Conservation (phyloP, 2,329 filamentous ascomycete genomes). For the Xylariaceae sp. region DNA sequence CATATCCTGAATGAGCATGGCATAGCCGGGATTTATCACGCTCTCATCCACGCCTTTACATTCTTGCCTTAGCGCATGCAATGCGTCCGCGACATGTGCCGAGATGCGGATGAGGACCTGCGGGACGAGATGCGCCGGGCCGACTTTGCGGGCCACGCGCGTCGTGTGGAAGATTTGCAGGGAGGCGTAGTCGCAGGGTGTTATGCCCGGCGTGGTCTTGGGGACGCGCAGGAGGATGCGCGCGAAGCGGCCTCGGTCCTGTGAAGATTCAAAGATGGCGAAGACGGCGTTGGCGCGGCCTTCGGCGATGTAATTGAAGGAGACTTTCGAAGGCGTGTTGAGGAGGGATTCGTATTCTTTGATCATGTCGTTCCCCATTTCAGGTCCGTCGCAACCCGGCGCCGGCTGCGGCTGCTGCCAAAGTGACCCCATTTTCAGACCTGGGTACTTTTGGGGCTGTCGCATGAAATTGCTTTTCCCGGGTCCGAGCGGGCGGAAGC, state of each 20-base stretch:
- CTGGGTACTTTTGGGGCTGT: too few species aligned
- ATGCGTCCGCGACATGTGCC: slow-evolving; percentile 44
- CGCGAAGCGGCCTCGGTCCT: slow-evolving; percentile 24
- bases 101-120: slow-evolving; percentile 29
- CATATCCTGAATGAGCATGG: slow-evolving; percentile 73
- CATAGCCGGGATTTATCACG: slow-evolving; percentile 54
- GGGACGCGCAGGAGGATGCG: slow-evolving; percentile 56
- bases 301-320: slow-evolving; percentile 50
- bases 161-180: slow-evolving; percentile 46
- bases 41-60: slow-evolving; percentile 36
- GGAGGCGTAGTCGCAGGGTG: slow-evolving; percentile 40
- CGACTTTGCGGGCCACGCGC: slow-evolving; percentile 47
- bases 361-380: not conserved
- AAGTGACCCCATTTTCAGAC: slow-evolving; percentile 14
- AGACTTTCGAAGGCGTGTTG: slow-evolving; percentile 18
- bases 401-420: slow-evolving; percentile 24
- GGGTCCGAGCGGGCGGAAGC: too few species aligned
- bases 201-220: slow-evolving; percentile 46
- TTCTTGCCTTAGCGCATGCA: slow-evolving; percentile 38
- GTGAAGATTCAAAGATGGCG: slow-evolving; percentile 41
- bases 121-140: slow-evolving; percentile 32
- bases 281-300: slow-evolving; percentile 76
- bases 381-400: not conserved
- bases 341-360: slow-evolving; percentile 23
- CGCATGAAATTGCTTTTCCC: not conserved